Conservation (phyloP, 2,329 filamentous ascomycete species). For the Penicillium sp. region DNA sequence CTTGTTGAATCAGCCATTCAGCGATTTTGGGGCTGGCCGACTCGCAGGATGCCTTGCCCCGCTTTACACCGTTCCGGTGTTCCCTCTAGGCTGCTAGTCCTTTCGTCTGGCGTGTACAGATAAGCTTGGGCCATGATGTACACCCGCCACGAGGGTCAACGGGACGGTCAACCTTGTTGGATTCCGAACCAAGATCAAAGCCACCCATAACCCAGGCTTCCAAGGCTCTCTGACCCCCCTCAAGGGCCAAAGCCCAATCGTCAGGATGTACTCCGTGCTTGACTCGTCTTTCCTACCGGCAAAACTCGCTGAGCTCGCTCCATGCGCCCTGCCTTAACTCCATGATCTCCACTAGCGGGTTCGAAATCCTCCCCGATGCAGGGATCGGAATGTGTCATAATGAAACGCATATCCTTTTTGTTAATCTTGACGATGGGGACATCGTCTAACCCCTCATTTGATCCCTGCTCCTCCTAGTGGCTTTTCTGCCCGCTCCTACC, state of each 20-base stretch:
- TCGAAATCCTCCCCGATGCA: constrained; percentile 23
- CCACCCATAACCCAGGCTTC: not conserved
- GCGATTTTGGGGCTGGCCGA: not conserved
- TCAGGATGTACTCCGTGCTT: not conserved
- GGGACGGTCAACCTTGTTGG: constrained; percentile 27
- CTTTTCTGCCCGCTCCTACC: constrained; percentile 5
- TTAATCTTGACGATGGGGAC: constrained; percentile 9
- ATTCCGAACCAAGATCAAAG: constrained; percentile 2
- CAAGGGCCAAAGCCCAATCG: not conserved
- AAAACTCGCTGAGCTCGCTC: not conserved
- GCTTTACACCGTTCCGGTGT: not conserved
- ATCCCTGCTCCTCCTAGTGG: constrained; percentile 21
- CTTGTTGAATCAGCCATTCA: not conserved
- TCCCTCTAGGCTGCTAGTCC: not conserved
- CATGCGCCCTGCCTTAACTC: not conserved
- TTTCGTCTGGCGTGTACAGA: constrained; percentile 20
- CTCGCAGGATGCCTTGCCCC: not conserved
- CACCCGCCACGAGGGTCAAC: constrained; percentile 16
- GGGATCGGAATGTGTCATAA: constrained; percentile 21
- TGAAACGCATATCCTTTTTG: constrained; percentile 17
- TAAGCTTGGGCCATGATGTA: constrained; percentile 20
- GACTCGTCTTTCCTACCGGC: too few species aligned
- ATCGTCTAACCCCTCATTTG: constrained; percentile 19
- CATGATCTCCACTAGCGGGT: constrained; percentile 8
- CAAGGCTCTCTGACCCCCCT: not conserved